Evolutionary conservation across 2,329 filamentous ascomycete genomes (phyloP), one percentile per base, ranked within the genome.

Genomic region (Penicillium thymicola): DNA sequence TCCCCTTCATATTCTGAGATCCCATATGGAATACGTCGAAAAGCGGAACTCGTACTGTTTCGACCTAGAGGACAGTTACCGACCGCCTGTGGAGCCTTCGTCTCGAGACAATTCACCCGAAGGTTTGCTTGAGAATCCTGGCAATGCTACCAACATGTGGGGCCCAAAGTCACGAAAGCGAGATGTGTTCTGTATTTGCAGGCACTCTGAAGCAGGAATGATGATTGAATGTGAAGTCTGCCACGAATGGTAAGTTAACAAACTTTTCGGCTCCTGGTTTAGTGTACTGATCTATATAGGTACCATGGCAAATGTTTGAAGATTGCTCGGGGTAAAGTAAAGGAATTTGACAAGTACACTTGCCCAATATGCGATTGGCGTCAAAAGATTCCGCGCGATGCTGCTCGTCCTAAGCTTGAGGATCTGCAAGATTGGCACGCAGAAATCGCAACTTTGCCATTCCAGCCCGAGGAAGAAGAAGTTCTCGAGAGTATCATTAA

Each of bases 221-320:
- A 99, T 99, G 94, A 97, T 99, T 67, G 94, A 99, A 75, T 99
- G 94, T 72, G 94, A 97, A 72, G 81, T 97, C 38, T 99, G 94
- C 75, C 93, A 97, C 69, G 94, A 99, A 78, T 99, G 94, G 94
- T 92, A 74, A 79, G 86, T 79, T 21, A 28, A 38, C 47, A 6
- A 48, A 8, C 21, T 13, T 28, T 28, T 32, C 10, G 3, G 23
- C 4, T 58, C 27, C 25, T 16, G 18, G 18, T 14, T 46, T 42
- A 43, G 40, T 55, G 34, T 36, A 48, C 66, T 78, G 67, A 78
- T 54, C 51, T 40, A 47, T 27, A 9, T 59, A 92, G 89, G 89
- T 99, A 99, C 70, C 94, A 99, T 68, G 93, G 94, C 58, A 97
- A 97, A 74, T 99, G 94, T 68, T 81, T 99, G 37, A 99, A 99